Percentiles rank a stretch among this genome's conserved stretches.
These are phyloP conservation scores for Solanum chiquidenum DNA, from an alignment of 257 asterid genomes.

Conservation along the genomic window DNA sequence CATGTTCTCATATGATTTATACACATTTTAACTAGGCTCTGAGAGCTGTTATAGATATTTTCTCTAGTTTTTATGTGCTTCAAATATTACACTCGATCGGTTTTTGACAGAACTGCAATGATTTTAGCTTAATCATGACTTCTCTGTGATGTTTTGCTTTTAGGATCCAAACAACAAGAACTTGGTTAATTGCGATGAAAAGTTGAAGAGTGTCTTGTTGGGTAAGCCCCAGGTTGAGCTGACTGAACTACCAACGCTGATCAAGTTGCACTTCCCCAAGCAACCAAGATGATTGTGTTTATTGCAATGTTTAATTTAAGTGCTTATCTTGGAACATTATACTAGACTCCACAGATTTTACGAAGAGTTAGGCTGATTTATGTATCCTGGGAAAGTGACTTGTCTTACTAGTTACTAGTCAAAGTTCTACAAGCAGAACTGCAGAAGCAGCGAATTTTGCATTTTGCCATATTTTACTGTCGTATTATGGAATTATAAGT, in stretches of 20 bases:
- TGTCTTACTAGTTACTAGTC: neutral
- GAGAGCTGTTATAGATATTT: neutral
- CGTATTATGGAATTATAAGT: neutral
- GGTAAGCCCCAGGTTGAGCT: conserved; percentile 78
- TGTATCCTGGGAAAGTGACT: neutral
- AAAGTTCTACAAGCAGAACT: neutral
- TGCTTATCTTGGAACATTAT: neutral
- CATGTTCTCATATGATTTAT: neutral
- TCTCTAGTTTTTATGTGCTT: neutral
- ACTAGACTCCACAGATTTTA: neutral
- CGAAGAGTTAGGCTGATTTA: neutral
- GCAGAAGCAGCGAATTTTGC: neutral
- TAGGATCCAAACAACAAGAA: conserved; percentile 76
- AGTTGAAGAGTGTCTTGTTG: conserved; percentile 64
- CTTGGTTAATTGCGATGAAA: conserved; percentile 67
- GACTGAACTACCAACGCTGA: conserved; percentile 63
- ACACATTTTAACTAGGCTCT: neutral
- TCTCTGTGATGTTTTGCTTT: neutral
- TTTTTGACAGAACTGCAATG: neutral
- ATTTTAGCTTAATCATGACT: neutral
- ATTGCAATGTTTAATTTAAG: neutral
- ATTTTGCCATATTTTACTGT: neutral
- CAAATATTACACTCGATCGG: neutral
- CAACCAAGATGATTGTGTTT: conserved; percentile 27
- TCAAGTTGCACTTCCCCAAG: conserved; percentile 89